Base-by-base conservation (phyloP, 345 rosid species). In the Rubroshorea leprosula region DNA sequence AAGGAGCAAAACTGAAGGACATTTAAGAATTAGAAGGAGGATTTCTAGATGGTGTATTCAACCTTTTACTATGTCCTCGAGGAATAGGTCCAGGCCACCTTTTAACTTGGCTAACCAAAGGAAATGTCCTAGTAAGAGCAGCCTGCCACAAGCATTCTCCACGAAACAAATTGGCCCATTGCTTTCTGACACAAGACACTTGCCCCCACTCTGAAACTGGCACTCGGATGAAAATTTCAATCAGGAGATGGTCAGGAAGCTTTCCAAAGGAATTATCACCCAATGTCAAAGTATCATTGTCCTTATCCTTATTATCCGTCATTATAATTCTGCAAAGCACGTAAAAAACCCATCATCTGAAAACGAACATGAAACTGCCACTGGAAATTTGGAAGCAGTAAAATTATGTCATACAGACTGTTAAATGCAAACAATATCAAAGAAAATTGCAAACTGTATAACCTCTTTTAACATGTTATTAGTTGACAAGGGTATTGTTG, bases 81-180 rank as follows among this genome's bases (percentile, higher is more conserved):
- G 85, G 87, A 46, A 90, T 85, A 23, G 97, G 96, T 47, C 94
- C 91, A 39, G 74, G 92, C 96, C 97, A 90, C 66, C 74, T 80
- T 73, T 78, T 79, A 51, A 76, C 76, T 61, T 68, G 69, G 69
- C 63, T 61, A 41, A 86, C 76, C 24, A 23, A 57, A 38, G 97
- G 96, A 79, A 69, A 87, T 15, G 62, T 43, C 63, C 74, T 76
- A 39, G 26, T 58, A 53, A 87, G 71, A 78, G 94, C 96, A 69
- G 91, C 91, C 39, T 80, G 84, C 97, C 97, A 90, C 45, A 90
- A 66, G 76, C 78, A 81, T 70, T 87, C 96, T 72, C 86, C 87
- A 0, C 73, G 74, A 73, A 87, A 80, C 50, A 85, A 27, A 76
- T 55, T 63, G 12, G 83, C 86, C 98, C 96, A 91, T 15, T 75